Conservation (phyloP, 176 grass and related monocot genomes). For the Bonia amplexicaulis region DNA sequence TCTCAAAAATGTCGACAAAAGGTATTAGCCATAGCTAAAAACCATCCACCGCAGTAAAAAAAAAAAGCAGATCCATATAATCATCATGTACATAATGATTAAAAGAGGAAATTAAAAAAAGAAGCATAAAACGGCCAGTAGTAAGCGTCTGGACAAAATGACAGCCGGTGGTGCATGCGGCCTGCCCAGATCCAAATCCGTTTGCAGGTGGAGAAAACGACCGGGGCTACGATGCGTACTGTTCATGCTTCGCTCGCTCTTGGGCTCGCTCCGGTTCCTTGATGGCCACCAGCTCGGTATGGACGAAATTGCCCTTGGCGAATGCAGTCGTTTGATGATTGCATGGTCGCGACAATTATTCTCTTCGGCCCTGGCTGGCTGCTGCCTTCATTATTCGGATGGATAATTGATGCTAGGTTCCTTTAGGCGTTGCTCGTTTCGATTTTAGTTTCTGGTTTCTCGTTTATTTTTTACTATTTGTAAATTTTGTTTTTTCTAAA, state of each 20-base stretch:
- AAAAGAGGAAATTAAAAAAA: neutral
- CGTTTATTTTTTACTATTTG: no score
- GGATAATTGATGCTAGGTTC: neutral
- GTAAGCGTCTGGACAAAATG: neutral
- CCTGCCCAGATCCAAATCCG: neutral
- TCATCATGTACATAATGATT: neutral
- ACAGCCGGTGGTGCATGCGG: neutral
- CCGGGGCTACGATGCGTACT: neutral
- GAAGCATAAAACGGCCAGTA: neutral
- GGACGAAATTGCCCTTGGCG: neutral
- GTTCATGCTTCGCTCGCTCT: neutral
- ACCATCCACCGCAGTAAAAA: no score
- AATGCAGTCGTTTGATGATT: neutral
- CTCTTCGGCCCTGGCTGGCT: no score
- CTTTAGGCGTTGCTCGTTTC: no score
- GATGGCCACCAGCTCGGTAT: neutral
- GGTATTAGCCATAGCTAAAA: rapidly evolving
- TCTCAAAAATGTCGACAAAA: no score
- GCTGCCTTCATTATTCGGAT: neutral
- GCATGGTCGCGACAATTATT: neutral
- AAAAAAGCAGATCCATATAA: no score
- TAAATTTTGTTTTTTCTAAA: no score
- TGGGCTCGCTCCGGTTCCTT: neutral
- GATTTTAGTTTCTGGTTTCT: no score
- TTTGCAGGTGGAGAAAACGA: neutral